Base-by-base conservation (phyloP, 2,329 filamentous ascomycete species). In the Alternaria sp. region DNA sequence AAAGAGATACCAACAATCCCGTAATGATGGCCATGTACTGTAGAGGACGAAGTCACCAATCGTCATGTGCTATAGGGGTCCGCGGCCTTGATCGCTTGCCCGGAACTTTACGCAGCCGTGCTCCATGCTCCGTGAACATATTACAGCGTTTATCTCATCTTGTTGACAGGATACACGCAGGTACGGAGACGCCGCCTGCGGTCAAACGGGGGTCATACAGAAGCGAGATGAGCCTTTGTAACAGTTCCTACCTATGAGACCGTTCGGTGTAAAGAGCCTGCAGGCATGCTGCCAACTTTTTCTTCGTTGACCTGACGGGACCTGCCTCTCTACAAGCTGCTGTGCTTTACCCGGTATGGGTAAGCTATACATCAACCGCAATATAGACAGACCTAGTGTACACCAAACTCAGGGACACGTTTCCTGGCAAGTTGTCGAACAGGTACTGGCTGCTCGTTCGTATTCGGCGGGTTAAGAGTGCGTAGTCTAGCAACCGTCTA, bases 221-320 rank as follows among this genome's bases (percentile, higher is more conserved):
- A 58, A 58, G 44, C 56, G 51, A 58, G 36, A 58, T 54, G 50
- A 58, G 29, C 24, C 21, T 46, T 23, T 34, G 29, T n/a, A 24
- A 23, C 44, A 50, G 34, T 4, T n/a, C 23, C 49, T 49, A 13
- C 28, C 28, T 10, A 21, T 26, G 28, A 26, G 28, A 31, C 10
- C 14, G 24, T 26, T 11, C 21, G 28, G 33, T 17, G 28, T 29
- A 21, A 29, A 36, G 23, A 36, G 6, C 48, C 10, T 14, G 34
- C 60, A 66, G 61, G 63, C 63, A 66, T 66, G 36, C 55, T 63
- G 63, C 65, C 65, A 65, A 65, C 57, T 65, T 66, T 62, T 62
- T 53, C 42, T 34, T 23, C 24, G 36, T 29, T 29, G 26, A 37
- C 26, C 21, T 26, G 17, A 44, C 13, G 39, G 8, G 23, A 14